Conservation (phyloP, 2,329 filamentous ascomycete genomes). For the Hirsutella minnesotensis region DNA sequence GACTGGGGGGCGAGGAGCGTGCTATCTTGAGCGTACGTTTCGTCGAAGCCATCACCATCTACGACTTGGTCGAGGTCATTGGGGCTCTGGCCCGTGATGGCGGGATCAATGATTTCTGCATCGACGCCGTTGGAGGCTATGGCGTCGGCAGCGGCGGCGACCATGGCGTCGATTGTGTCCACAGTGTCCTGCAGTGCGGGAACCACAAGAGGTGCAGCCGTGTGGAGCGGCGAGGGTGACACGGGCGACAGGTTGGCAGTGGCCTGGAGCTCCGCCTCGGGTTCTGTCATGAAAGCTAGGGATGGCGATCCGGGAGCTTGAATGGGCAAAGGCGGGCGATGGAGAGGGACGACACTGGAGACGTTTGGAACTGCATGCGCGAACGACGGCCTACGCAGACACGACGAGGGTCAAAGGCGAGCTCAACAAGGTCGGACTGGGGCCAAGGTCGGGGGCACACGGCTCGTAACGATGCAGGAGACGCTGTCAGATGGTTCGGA, state of each 20-base stretch:
- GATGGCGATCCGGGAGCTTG: no score
- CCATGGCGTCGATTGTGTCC: constrained; percentile 36
- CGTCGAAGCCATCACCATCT: constrained; percentile 36
- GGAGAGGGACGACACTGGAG: no score
- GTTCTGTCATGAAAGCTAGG: constrained; percentile 30
- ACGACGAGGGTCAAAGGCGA: no score
- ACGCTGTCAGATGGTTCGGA: neutral
- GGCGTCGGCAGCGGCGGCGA: constrained; percentile 14
- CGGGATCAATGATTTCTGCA: constrained; percentile 18
- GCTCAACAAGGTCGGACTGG: no score
- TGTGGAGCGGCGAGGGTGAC: constrained; percentile 36
- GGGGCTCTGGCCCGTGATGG: constrained; percentile 13
- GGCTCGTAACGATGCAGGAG: neutral
- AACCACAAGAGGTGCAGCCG: constrained; percentile 32
- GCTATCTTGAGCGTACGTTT: constrained; percentile 26
- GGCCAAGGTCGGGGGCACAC: no score
- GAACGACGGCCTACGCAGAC: no score
- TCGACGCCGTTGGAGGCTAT: constrained; percentile 14
- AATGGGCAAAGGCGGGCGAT: neutral
- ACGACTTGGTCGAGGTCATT: constrained; percentile 24
- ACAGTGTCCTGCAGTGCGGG: constrained; percentile 40
- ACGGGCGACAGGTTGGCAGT: constrained; percentile 40
- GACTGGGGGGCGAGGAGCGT: constrained; percentile 13
- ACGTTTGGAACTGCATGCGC: neutral
- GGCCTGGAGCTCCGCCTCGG: constrained; percentile 35